Evolutionary conservation across 1,284 basidiomycete species (phyloP).

Genomic region (Wolfiporia cocos): DNA sequence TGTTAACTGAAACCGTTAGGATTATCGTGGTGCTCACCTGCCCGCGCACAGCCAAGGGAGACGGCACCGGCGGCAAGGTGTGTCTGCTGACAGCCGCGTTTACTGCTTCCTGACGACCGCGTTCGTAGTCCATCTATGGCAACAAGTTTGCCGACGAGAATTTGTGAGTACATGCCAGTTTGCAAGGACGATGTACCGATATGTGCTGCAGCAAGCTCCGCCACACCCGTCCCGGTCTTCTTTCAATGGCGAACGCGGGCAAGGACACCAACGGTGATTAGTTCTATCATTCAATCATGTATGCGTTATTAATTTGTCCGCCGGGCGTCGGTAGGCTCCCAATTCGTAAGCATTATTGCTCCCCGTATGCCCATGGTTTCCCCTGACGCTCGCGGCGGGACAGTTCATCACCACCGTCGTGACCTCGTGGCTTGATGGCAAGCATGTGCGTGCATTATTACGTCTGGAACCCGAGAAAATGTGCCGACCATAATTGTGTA

Average conservation of each 20-base stretch:
- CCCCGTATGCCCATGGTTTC: not conserved
- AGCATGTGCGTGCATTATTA: conserved; percentile 44
- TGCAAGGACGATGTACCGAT: not conserved
- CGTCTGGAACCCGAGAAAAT: conserved; percentile 4
- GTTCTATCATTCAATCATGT: conserved; percentile 8
- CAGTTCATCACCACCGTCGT: conserved; percentile 80
- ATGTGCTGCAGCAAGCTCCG: conserved; percentile 67
- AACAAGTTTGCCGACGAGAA: conserved; percentile 66
- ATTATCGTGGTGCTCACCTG: not conserved
- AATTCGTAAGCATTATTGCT: conserved; percentile 56
- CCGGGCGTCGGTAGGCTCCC: conserved; percentile 51
- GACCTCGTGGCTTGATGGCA: conserved; percentile 75
- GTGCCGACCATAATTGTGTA: conserved; percentile 21
- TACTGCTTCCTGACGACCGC: not conserved
- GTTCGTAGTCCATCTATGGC: conserved; percentile 45
- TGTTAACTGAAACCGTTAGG: conserved; percentile 5
- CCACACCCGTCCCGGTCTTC: conserved; percentile 78
- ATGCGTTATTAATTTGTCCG: conserved; percentile 1
- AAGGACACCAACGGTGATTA: conserved; percentile 81
- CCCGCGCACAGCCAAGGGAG: conserved; percentile 36
- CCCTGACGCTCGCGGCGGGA: conserved; percentile 9
- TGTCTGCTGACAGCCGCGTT: not conserved
- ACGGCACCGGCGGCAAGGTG: conserved; percentile 56
- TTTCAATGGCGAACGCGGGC: conserved; percentile 94
- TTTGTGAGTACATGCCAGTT: conserved; percentile 53